These are phyloP conservation scores for Darksidea phi DNA, from an alignment of 495 filamentous ascomycete species.

Conservation along the genomic window DNA sequence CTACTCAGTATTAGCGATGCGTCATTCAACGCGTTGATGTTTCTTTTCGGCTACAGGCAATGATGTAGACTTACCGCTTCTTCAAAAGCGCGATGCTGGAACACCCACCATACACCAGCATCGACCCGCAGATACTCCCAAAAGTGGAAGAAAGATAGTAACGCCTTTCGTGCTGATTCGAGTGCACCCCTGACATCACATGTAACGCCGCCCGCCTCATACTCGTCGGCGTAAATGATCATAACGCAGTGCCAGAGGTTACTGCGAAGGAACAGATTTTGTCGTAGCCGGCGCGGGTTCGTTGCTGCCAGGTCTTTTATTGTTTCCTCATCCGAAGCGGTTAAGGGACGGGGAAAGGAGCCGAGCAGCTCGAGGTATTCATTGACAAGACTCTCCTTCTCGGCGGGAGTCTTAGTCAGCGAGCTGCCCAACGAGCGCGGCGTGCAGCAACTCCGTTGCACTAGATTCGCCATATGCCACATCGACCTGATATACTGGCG, in stretches of 20 bases:
- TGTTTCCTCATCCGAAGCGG: slow-evolving; percentile 57
- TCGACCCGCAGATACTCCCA: slow-evolving; percentile 61
- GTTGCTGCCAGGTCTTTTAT: slow-evolving; percentile 50
- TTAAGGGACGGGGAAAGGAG: slow-evolving; percentile 62
- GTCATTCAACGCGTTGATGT: background rate
- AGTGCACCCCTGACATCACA: slow-evolving; percentile 62
- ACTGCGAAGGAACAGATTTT: slow-evolving; percentile 66
- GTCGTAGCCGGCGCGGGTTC: slow-evolving; percentile 61
- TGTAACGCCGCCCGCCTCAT: slow-evolving; percentile 54
- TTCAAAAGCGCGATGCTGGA: slow-evolving; percentile 69
- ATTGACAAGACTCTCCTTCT: slow-evolving; percentile 60
- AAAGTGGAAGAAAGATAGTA: slow-evolving; percentile 64
- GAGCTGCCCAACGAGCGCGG: slow-evolving; percentile 65
- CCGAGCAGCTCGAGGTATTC: slow-evolving; percentile 62
- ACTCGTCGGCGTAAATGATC: slow-evolving; percentile 63
- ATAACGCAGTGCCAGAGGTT: slow-evolving; percentile 76
- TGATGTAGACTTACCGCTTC: slow-evolving; percentile 54
- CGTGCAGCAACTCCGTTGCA: slow-evolving; percentile 65
- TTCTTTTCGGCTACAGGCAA: background rate
- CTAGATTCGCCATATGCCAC: slow-evolving; percentile 70
- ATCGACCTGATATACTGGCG: slow-evolving; percentile 65
- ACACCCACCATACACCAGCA: slow-evolving; percentile 74
- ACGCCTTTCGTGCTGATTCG: slow-evolving; percentile 65
- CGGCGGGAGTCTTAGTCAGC: slow-evolving; percentile 56
- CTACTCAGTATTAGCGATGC: slow-evolving; percentile 9